A percentile compares a stretch with the other conserved stretches of the same genome.
phyloP scores from a whole-genome alignment of 164 flowering plant genomes.

The Sedum album region DNA sequence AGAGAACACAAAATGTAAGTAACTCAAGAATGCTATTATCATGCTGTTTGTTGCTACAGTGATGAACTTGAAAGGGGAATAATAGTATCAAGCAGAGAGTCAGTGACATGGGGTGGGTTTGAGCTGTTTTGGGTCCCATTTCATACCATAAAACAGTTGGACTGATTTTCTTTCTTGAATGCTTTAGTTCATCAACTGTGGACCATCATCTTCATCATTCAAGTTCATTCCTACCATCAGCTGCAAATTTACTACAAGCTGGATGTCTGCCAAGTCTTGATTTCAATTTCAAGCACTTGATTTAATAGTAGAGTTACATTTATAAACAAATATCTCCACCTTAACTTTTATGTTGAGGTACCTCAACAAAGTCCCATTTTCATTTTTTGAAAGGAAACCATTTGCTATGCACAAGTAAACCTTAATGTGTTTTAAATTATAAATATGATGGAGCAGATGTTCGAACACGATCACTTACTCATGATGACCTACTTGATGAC shows the following conservation, averaged over 20 bases:
- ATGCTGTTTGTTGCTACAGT: slow-evolving; percentile 1
- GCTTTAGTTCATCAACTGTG: background rate
- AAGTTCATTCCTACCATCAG: slow-evolving; percentile 1
- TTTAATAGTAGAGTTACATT: background rate
- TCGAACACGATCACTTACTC: too few species aligned
- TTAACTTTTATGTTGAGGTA: background rate
- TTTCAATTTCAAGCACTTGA: too few species aligned
- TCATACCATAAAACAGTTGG: background rate
- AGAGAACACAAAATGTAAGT: background rate
- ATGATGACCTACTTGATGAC: too few species aligned
- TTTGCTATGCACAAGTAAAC: too few species aligned
- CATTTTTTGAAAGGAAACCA: too few species aligned
- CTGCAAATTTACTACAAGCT: background rate
- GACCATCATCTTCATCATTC: background rate
- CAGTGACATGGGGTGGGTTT: background rate
- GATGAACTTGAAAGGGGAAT: background rate
- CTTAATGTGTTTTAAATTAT: too few species aligned
- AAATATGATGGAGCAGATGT: too few species aligned
- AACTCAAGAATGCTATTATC: background rate
- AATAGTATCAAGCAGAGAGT: background rate
- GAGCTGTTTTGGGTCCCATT: slow-evolving; percentile 4
- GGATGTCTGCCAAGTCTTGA: too few species aligned
- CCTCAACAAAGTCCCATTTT: background rate
- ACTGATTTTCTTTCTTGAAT: background rate
- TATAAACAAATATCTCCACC: background rate